Evolutionary conservation across 2,329 filamentous ascomycete species (phyloP), one percentile per base, ranked within the genome.

Genomic region (Nigrograna mackinnonii): DNA sequence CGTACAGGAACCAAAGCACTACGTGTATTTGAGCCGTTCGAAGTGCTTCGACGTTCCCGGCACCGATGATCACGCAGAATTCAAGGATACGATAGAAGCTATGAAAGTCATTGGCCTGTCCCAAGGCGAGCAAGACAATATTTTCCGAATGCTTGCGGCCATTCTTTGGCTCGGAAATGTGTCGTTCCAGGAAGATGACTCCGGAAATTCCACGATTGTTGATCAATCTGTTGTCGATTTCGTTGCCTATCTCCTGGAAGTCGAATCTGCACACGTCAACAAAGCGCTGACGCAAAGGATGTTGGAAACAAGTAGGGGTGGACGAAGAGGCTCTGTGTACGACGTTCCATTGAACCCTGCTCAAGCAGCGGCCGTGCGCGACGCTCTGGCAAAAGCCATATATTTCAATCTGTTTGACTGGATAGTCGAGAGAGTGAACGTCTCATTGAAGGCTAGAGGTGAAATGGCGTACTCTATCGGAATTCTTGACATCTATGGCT

Each of bases 391-490:
- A 47, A 97, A 94, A 77, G 91, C 86, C n/a, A 91, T 99, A 44
- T 99, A 99, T 72, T 87, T 87, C 77, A 96, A 96, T 65, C 80
- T 99, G 41, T 99, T 99, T 59, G 92, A 99, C 70, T 99, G 94
- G 94, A 97, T 99, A 52, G 91, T 97, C 16, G 83, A 87, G 58
- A 86, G 94, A 54, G 85, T 97, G 55, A 97, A 97, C 70, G 82
- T 85, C 53, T 96, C 92, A 4, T 73, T 97, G 46, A 85, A 89
- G 67, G 88, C 92, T 16, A 82, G 85, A 49, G 87, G 89, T 36
- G 73, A 82, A 0, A 81, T 91, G 3, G 75, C 83, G 31, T 94
- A 96, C 67, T 89, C 89, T 3, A 94, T 99, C 55, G 94, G 94
- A 64, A 97, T 99, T 64, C 79, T 99, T 54, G 94, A 99, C 78